phyloP scores from a whole-genome alignment of 495 filamentous ascomycete genomes.

The Talaromyces thailandensis region DNA sequence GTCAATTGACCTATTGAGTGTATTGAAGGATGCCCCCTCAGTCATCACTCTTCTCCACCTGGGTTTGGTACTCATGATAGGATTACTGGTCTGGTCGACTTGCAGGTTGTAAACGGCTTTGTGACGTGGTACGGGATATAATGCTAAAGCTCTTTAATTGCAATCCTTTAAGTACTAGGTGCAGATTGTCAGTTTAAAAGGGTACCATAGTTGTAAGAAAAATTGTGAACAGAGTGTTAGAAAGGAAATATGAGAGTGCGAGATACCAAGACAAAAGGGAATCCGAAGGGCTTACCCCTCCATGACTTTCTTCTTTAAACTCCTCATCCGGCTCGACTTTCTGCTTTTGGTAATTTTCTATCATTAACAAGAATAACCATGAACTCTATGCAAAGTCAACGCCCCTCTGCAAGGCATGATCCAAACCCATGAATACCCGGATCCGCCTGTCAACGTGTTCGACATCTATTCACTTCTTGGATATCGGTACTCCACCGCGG shows the following conservation, averaged over 20 bases:
- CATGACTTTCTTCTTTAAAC: background rate
- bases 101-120: background rate
- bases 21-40: background rate
- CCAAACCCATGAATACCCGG: background rate
- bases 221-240: background rate
- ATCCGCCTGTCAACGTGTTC: background rate
- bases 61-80: background rate
- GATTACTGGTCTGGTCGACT: constrained; percentile 2
- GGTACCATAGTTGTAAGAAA: background rate
- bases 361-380: background rate
- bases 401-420: background rate
- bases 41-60: background rate
- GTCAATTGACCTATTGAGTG: background rate
- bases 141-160: background rate
- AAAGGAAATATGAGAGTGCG: background rate
- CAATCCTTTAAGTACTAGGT: background rate
- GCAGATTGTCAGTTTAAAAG: background rate
- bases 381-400: background rate
- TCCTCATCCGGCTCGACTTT: background rate
- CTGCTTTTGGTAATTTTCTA: background rate
- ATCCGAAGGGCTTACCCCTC: background rate
- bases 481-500: background rate
- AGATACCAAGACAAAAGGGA: background rate
- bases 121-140: background rate
- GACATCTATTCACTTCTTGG: background rate